Evolutionary conservation across 2,329 filamentous ascomycete species (phyloP), one percentile per base, ranked within the genome.

Genomic region (Fusarium ambrosium): DNA sequence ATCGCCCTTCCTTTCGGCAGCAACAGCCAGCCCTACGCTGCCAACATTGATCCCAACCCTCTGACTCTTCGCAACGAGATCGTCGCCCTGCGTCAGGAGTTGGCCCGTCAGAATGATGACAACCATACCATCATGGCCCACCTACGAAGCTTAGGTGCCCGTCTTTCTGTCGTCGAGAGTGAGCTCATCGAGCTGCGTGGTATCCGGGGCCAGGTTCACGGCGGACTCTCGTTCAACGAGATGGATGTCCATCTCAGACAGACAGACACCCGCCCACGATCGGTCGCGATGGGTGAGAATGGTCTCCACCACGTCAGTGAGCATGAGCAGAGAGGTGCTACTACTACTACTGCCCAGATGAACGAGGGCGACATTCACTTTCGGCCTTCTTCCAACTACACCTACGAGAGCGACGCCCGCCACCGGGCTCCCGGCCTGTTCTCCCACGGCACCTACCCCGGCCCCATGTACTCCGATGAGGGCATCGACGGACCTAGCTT

Each of bases 401-500:
- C 16, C 48, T 29, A 32, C 48, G 48, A 53, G 27, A 9, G 10
- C 27, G 27, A 32, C 18, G 27, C 48, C 6, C 48, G 48, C 10
- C 27, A 29, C 27, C 16, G 48, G 6, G 48, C 48, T 13, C 24
- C 48, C 18, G 6, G 27, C 18, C 24, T 53, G 9, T 53, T 29
- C 27, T 11, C 48, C 2, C 27, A 53, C 9, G 11, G 22, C 16
- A 27, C 22, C 45, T 45, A 68, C 3, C 34, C 71, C 0, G 16
- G 43, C 0, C 53, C 64, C 14, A 0, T 6, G 13, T 56, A 68
- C 5, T 39, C 72, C 0, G 11, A 53, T 0, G 59, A 74, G 13
- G 56, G 71, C 1, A 48, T 69, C 13, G 48, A 72, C 10, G 62
- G 62, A 8, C 22, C 32, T 4, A 34, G 53, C 18, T 32, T n/a